Evolutionary conservation across 2,329 filamentous ascomycete genomes (phyloP).

Genomic region (Epichloe scottii): DNA sequence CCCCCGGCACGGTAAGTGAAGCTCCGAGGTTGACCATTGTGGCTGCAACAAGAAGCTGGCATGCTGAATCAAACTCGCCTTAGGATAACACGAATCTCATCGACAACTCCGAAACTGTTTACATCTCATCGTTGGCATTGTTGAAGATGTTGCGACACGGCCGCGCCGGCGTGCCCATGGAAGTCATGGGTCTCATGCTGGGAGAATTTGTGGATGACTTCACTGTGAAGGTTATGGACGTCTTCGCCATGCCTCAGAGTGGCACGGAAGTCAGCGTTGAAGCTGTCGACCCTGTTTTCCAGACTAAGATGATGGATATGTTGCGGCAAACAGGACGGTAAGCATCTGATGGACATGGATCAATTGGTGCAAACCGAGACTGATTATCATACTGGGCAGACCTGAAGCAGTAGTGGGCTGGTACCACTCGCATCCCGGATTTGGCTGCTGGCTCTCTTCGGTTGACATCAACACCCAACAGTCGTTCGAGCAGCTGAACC

Average conservation of each 20-base stretch:
- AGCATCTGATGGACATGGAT: conserved; percentile 15
- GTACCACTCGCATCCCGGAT: conserved; percentile 99
- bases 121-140: conserved; percentile 93
- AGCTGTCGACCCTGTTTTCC: conserved; percentile 95
- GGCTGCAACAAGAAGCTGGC: neutral
- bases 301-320: conserved; percentile 99
- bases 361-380: neutral
- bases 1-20: conserved; percentile 26
- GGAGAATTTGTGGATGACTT: conserved; percentile 99
- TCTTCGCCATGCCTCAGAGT: conserved; percentile 98
- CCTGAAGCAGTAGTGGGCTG: conserved; percentile 96
- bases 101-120: conserved; percentile 98
- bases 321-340: conserved; percentile 91
- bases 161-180: conserved; percentile 95
- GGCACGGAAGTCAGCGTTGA: conserved; percentile 97
- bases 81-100: conserved; percentile 86
- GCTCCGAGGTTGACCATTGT: neutral
- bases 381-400: conserved; percentile 30
- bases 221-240: conserved; percentile 94
- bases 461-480: conserved; percentile 99
- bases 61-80: neutral
- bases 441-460: conserved; percentile 96
- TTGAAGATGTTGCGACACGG: conserved; percentile 98
- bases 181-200: conserved; percentile 99
- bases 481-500: conserved; percentile 97